Base-by-base conservation (phyloP, 352 stramenopile species). In the Globisporangium recalcitrans region DNA sequence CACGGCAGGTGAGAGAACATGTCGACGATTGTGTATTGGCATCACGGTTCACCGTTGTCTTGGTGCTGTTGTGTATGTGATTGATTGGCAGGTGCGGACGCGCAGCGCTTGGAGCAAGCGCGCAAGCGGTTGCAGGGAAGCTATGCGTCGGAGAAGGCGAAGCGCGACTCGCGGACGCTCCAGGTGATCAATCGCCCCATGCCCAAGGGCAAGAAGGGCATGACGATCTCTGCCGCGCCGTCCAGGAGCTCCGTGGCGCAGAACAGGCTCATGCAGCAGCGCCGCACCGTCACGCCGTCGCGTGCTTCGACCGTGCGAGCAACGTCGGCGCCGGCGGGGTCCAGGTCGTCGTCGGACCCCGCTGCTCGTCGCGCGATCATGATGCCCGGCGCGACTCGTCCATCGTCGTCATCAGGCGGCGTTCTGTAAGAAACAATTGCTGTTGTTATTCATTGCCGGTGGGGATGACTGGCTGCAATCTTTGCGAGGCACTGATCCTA, bases 51-150 rank as follows among this genome's bases (percentile, higher is more conserved):
- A 40, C 34, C 2, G 24, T 1, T 31, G 1, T 51, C n/a, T 13
- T 60, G 11, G 26, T 48, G 14, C 36, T 24, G 55, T 31, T 42
- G 10, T 47, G 40, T 31, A 31, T 31, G 27, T 31, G 27, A 31
- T 31, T 31, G 27, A 31, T 31, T 31, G 27, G 60, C 69, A 74
- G 52, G 49, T 52, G 62, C 60, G 1, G 68, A 89, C 21, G 62
- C 74, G 36, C 77, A 79, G 60, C 75, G 73, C 6, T 73, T 87
- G n/a, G 85, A 91, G 61, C 82, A 73, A 47, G 84, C 85, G 9
- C 71, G 85, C 42, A 88, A 89, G 64, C 77, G 76, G 2, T 58
- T 95, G n/a, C 80, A 93, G 63, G 70, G 90, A 52, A 75, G 78
- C 8, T 95, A 95, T 51, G 86, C 84, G 13, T 76, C 57, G 22